These are phyloP conservation scores for Wickerhamomyces kurtzmanii DNA, from an alignment of 805 yeast species.

Conservation along the genomic window DNA sequence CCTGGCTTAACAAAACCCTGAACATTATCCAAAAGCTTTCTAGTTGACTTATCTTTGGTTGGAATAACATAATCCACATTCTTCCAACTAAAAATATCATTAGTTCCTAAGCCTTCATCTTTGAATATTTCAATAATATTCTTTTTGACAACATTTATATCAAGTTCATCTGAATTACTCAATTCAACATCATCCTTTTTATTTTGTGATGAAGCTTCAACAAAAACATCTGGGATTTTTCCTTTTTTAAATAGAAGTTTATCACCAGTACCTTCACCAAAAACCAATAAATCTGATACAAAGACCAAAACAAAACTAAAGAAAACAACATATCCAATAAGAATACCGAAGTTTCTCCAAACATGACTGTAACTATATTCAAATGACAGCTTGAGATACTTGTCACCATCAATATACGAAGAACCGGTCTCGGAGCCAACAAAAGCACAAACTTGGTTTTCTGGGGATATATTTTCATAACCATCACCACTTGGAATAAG, in stretches of 20 bases:
- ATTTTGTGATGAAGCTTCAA: conserved; percentile 25
- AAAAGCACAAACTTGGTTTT: conserved; percentile 38
- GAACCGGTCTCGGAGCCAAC: conserved; percentile 50
- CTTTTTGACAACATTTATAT: conserved; percentile 18
- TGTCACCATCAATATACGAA: conserved; percentile 42
- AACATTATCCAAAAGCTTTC: conserved; percentile 38
- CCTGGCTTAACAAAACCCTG: conserved; percentile 70
- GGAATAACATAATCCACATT: conserved; percentile 24
- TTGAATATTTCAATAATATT: conserved; percentile 4
- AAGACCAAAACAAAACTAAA: conserved; percentile 22
- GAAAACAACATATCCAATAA: conserved; percentile 37
- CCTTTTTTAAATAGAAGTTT: conserved; percentile 43
- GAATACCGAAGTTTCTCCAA: conserved; percentile 73
- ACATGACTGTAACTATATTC: conserved; percentile 44
- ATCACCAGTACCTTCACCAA: conserved; percentile 17
- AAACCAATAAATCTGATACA: conserved; percentile 26
- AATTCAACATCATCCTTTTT: conserved; percentile 26
- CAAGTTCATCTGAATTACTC: conserved; percentile 21
- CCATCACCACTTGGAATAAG: conserved; percentile 48
- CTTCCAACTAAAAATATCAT: conserved; percentile 21
- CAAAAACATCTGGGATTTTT: conserved; percentile 26
- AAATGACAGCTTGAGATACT: conserved; percentile 36
- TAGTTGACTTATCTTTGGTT: conserved; percentile 27
- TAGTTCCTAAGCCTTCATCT: conserved; percentile 16
- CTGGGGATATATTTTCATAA: conserved; percentile 28